Evolutionary conservation across 2,329 filamentous ascomycete species (phyloP).

Genomic region (Periconia sp.): DNA sequence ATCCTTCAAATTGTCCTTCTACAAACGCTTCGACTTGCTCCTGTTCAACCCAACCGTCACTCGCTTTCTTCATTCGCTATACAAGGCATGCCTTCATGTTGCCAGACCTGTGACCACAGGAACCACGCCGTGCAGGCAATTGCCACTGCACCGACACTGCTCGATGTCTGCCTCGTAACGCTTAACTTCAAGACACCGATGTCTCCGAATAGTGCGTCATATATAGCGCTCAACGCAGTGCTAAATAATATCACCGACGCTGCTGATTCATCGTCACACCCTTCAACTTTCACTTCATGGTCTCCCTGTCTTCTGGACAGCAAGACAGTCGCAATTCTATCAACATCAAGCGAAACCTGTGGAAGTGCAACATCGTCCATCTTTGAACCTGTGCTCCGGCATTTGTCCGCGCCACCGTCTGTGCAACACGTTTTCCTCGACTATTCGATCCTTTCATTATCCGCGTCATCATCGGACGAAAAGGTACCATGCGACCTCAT

Average conservation of each 20-base stretch:
- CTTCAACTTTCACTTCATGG: slow-evolving; percentile 34
- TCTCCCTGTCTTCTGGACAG: slow-evolving; percentile 28
- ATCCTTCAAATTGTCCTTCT: background rate
- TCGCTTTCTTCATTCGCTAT: slow-evolving; percentile 4
- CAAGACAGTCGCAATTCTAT: slow-evolving; percentile 25
- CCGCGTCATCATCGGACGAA: slow-evolving; percentile 21
- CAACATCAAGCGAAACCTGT: slow-evolving; percentile 28
- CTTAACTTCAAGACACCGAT: slow-evolving; percentile 27
- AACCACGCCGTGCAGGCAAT: slow-evolving; percentile 23
- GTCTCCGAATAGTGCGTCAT: slow-evolving; percentile 10
- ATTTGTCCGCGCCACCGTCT: slow-evolving; percentile 20
- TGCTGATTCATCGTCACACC: slow-evolving; percentile 26
- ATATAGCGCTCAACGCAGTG: slow-evolving; percentile 24
- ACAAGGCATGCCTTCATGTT: slow-evolving; percentile 23
- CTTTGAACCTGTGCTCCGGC: slow-evolving; percentile 24
- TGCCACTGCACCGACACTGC: slow-evolving; percentile 17
- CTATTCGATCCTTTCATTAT: slow-evolving; percentile 28
- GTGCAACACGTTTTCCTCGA: slow-evolving; percentile 34
- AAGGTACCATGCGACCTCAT: slow-evolving; percentile 32
- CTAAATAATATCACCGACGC: slow-evolving; percentile 36
- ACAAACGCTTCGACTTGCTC: background rate
- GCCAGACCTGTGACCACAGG: slow-evolving; percentile 35
- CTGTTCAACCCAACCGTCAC: background rate
- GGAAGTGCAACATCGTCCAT: slow-evolving; percentile 18
- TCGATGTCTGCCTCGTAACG: slow-evolving; percentile 31